Base-by-base conservation (phyloP, 1,284 basidiomycete genomes). In the Ceratobasidium sp. region DNA sequence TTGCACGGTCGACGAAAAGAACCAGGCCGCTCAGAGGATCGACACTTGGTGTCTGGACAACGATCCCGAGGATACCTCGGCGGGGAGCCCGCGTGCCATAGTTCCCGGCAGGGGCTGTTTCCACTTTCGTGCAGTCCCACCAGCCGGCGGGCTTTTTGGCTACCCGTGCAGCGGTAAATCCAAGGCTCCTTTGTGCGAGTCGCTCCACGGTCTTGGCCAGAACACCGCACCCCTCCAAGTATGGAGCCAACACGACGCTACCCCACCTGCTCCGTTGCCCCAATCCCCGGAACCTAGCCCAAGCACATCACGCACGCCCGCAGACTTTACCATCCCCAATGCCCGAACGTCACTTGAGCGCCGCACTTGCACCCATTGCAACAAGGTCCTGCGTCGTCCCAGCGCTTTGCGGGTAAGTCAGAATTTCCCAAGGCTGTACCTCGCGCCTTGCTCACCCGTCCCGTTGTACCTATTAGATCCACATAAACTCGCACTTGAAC, bases 351-450 rank as follows among this genome's bases (percentile, higher is more conserved):
- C 54, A 5, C 9, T 58, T 6, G 54, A 58, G 54, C 69, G 69
- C 27, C 69, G 69, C n/a, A 72, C 69, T 3, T 72, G 69, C 14
- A 46, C 41, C 0, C 24, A 51, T 31, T 72, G 69, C 31, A 37
- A 29, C 11, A 58, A 58, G 22, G 56, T 72, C 19, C 13, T 72
- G 43, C 56, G 69, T 8, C 69, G 69, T 14, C 69, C 69, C 14
- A 53, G 69, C 31, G 69, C 69, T 31, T 51, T 72, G 16, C 27
- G 29, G 37, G 68, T 71, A 51, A 71, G 68, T n/a, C 9, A 37
- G 6, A 11, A 19, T 5, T 24, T 31, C 24, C 39, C 22, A 62
- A n/a, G 11, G 16, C 8, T 11, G 3, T 49, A 14, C 8, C 27
- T 19, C 4, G 49, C 8, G 24, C 16, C 8, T 49, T 49, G 31